Conservation (phyloP, 2,329 filamentous ascomycete genomes). For the Pezicula carpinea region DNA sequence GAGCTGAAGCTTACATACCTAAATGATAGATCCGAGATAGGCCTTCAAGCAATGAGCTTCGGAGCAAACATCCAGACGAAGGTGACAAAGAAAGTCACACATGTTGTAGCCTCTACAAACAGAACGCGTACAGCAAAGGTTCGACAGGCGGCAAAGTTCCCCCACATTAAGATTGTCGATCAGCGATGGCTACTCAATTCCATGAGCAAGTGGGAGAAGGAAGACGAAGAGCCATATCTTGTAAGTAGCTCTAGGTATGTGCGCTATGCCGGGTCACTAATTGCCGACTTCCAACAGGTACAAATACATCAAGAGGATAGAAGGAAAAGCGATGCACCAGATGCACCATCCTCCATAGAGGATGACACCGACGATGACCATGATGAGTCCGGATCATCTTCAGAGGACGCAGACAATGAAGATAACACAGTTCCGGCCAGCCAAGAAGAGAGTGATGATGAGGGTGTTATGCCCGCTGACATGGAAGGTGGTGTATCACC, state of each 20-base stretch:
- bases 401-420: constrained; percentile 31
- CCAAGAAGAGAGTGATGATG: constrained; percentile 35
- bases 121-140: constrained; percentile 86
- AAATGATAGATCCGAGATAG: constrained; percentile 67
- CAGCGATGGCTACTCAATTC: constrained; percentile 86
- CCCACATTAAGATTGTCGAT: constrained; percentile 84
- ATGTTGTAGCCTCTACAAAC: constrained; percentile 66
- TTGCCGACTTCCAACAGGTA: constrained; percentile 36
- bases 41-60: constrained; percentile 80
- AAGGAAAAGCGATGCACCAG: constrained; percentile 37
- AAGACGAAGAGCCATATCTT: constrained; percentile 63
- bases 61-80: constrained; percentile 59
- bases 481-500: constrained; percentile 46
- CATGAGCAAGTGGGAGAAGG: constrained; percentile 74
- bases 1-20: constrained; percentile 3
- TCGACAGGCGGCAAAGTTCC: constrained; percentile 73
- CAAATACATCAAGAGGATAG: constrained; percentile 66
- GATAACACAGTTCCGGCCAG: constrained; percentile 23
- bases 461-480: constrained; percentile 45
- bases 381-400: constrained; percentile 19
- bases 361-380: constrained; percentile 39
- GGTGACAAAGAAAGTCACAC: constrained; percentile 61
- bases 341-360: constrained; percentile 37
- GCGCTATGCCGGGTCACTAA: neutral
- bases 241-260: constrained; percentile 11